Evolutionary conservation across 805 yeast species (phyloP).

Genomic region (Saturnispora ahearnii): DNA sequence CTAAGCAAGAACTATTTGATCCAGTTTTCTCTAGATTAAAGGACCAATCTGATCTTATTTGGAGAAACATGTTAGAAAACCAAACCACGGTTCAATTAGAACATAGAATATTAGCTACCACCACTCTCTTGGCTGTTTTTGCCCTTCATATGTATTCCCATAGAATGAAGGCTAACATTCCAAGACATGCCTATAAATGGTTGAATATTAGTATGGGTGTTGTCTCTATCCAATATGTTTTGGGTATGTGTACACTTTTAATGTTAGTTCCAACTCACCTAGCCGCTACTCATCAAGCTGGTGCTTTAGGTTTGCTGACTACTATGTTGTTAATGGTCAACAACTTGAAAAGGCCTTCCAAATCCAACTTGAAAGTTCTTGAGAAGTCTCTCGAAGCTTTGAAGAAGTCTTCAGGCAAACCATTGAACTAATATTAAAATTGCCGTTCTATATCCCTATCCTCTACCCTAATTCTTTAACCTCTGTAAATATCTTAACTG

Average conservation of each 20-base stretch:
- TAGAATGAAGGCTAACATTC: slow-evolving; percentile 47
- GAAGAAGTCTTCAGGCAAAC: slow-evolving; percentile 10
- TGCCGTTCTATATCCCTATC: not conserved
- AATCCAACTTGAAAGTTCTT: slow-evolving; percentile 24
- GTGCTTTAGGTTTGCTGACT: slow-evolving; percentile 84
- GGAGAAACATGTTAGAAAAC: slow-evolving; percentile 92
- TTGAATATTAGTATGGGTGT: slow-evolving; percentile 72
- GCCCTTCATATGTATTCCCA: slow-evolving; percentile 64
- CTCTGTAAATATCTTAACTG: not conserved
- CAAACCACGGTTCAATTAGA: slow-evolving; percentile 92
- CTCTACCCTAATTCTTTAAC: not conserved
- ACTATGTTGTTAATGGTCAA: slow-evolving; percentile 57
- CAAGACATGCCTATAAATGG: slow-evolving; percentile 43
- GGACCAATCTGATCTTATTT: slow-evolving; percentile 66
- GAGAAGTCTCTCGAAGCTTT: slow-evolving; percentile 21
- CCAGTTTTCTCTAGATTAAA: slow-evolving; percentile 57
- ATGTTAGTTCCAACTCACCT: slow-evolving; percentile 87
- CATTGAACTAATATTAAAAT: slow-evolving; percentile 5
- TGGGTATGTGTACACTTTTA: slow-evolving; percentile 80
- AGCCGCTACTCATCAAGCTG: slow-evolving; percentile 96
- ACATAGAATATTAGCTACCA: slow-evolving; percentile 77
- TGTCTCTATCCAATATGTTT: slow-evolving; percentile 69
- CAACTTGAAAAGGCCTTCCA: slow-evolving; percentile 48
- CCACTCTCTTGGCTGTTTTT: slow-evolving; percentile 65
- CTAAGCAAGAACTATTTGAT: slow-evolving; percentile 67